phyloP scores from a whole-genome alignment of 768 basidiomycete species.

The Porpolomopsis calyptriformis region DNA sequence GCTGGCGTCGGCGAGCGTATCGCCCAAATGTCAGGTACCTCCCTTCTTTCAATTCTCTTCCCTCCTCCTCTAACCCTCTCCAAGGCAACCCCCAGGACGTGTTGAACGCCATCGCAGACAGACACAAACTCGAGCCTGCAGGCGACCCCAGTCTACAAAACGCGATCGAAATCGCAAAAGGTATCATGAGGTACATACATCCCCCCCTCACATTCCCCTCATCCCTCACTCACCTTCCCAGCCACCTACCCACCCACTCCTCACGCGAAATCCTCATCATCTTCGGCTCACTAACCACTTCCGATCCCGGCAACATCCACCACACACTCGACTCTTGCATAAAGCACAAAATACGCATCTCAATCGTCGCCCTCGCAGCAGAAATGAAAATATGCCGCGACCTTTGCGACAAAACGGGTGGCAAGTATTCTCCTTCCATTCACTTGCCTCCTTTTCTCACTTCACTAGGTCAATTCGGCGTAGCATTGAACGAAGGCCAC shows the following conservation, averaged over 20 bases:
- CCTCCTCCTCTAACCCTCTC: constrained; percentile 3
- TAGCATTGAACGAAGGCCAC: constrained; percentile 97
- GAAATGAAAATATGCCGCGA: constrained; percentile 98
- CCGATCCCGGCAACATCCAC: constrained; percentile 94
- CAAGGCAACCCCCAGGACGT: constrained; percentile 95
- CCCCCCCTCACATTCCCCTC: constrained; percentile 5
- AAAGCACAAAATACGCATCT: constrained; percentile 78
- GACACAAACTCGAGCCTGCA: constrained; percentile 77
- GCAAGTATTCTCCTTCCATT: constrained; percentile 31
- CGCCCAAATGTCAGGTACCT: constrained; percentile 83
- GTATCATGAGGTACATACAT: constrained; percentile 69
- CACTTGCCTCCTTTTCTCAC: constrained; percentile 10
- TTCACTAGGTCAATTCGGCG: constrained; percentile 78
- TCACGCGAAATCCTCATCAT: constrained; percentile 92
- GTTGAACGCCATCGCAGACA: constrained; percentile 72
- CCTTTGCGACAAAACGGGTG: constrained; percentile 84
- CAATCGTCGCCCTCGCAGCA: constrained; percentile 87
- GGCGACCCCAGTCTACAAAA: constrained; percentile 97
- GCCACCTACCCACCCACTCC: constrained; percentile 95
- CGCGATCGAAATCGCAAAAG: constrained; percentile 91
- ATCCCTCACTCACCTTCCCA: constrained; percentile 21
- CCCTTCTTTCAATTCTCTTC: too few relatives aligned
- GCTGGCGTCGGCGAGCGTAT: constrained; percentile 85
- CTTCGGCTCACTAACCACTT: constrained; percentile 92
- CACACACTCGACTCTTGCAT: constrained; percentile 84